Evolutionary conservation across 345 rosid genomes (phyloP), one percentile per base, ranked within the genome.

Genomic region (Erysimum cheiranthoides): DNA sequence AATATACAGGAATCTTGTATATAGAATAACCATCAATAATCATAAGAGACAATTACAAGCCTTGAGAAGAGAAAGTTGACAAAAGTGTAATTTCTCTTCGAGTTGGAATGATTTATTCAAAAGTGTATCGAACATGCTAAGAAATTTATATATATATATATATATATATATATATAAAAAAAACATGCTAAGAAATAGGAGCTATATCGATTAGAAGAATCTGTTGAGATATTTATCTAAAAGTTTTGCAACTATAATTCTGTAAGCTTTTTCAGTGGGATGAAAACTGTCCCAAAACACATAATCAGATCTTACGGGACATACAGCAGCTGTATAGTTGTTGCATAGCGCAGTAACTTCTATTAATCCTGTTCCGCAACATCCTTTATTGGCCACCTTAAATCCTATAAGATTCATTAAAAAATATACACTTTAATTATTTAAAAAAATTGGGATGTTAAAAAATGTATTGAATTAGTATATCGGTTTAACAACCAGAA

Each of bases 281-380:
- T 93, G 96, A 73, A 81, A 93, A 68, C 94, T 84, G 49, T 90
- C 98, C 96, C 92, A 90, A 51, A 90, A 89, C 54, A 89, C 66
- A 49, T 80, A 88, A 34, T 85, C 84, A 0, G 93, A 71, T 47
- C 77, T 89, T 70, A 77, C 75, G 13, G 53, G 31, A 71, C 96
- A 88, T 6, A 79, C 56, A 0, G 8, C 4, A 34, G 79, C 40
- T 49, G 73, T 71, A 0, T 73, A 43, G 7, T 21, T 43, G 59
- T 77, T 90, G 52, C 97, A 89, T 2, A 89, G 34, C 0, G 81
- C 6, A 39, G 83, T 77, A 3, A 84, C 90, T 64, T 93, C 93
- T 56, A 91, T 52, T 0, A 76, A 49, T 51, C 98, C 97, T 0
- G 92, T 86, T n/a, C 91, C 97, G 50, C 93, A 91, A 14, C 97